Conservation (phyloP, 495 filamentous ascomycete genomes). For the Ramalina intermedia region DNA sequence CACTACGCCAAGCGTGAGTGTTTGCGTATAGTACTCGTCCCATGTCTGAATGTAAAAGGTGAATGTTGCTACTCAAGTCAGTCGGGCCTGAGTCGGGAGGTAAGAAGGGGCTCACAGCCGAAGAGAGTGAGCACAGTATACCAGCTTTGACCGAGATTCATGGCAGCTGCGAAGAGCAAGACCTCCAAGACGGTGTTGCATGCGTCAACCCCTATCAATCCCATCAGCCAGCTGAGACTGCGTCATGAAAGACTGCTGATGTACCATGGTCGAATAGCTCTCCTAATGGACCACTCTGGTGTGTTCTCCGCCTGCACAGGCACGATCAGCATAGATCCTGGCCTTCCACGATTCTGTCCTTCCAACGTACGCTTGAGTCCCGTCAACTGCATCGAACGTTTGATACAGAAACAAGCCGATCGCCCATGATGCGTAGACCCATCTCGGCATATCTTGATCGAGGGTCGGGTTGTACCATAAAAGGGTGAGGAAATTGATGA, state of each 20-base stretch:
- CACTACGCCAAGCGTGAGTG: slow-evolving; percentile 78
- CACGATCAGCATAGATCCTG: slow-evolving; percentile 12
- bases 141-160: slow-evolving; percentile 91
- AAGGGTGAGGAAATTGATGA: slow-evolving; percentile 82
- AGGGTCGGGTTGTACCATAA: slow-evolving; percentile 93
- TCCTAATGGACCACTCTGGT: slow-evolving; percentile 82
- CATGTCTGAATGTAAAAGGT: slow-evolving; percentile 98
- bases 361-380: slow-evolving; percentile 53
- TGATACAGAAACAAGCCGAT: slow-evolving; percentile 88
- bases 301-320: slow-evolving; percentile 55
- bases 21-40: slow-evolving; percentile 98
- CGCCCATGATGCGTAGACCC: slow-evolving; percentile 91
- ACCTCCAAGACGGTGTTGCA: slow-evolving; percentile 91
- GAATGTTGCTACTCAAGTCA: slow-evolving; percentile 40
- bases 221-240: slow-evolving; percentile 8
- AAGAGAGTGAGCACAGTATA: slow-evolving; percentile 73
- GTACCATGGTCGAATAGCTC: slow-evolving; percentile 93
- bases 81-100: not conserved
- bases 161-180: slow-evolving; percentile 74
- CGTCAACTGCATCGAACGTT: slow-evolving; percentile 96
- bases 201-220: slow-evolving; percentile 63
- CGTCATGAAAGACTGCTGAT: not conserved
- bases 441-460: slow-evolving; percentile 81
- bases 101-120: slow-evolving; percentile 41
- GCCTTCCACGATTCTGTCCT: not conserved